Base-by-base conservation (phyloP, 306 rosid genomes). In the Quercus bicolor region DNA sequence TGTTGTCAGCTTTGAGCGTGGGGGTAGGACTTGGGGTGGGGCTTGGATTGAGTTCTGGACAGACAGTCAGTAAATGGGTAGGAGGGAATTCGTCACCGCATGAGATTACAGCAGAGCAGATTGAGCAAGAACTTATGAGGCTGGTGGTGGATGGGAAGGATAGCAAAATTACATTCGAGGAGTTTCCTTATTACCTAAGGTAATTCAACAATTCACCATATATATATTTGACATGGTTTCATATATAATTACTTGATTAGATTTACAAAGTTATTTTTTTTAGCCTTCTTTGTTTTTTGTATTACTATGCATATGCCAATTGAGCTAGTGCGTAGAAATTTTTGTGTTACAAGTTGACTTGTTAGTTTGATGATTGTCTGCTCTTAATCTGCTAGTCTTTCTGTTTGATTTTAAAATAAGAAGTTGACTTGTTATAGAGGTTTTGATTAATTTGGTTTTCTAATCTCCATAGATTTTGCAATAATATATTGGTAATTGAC, bases 11-110 rank as follows among this genome's bases (percentile, higher is more conserved):
- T 85, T 83, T 95, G 93, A 86, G 98, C 72, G 98, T 91, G 57
- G 98, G 98, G 77, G 95, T 92, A 77, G 98, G 98, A 45, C 88
- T 94, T 21, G 98, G 98, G 72, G 96, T 93, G 37, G 98, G 98
- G 69, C 86, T 95, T 72, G 94, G 97, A 21, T 84, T 92, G 81
- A 90, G 97, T 62, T 87, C 98, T 2, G 97, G 93, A 19, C 93
- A 90, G 78, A 74, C 88, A 23, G 90, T 92, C 59, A 88, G 87
- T 62, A 95, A 88, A 80, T 95, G 98, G 98, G 91, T 95, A 33
- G 92, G 86, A 29, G 97, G 92, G 60, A 82, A 79, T 60, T 74
- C 72, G 70, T 82, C 86, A 40, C 76, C 87, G 29, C 89, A 86
- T 73, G 94, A 91, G 83, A 77, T 92, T 78, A 85, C 92, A 37